These are phyloP conservation scores for Tetracladium setigerum DNA, from an alignment of 495 filamentous ascomycete genomes.

Conservation along the genomic window DNA sequence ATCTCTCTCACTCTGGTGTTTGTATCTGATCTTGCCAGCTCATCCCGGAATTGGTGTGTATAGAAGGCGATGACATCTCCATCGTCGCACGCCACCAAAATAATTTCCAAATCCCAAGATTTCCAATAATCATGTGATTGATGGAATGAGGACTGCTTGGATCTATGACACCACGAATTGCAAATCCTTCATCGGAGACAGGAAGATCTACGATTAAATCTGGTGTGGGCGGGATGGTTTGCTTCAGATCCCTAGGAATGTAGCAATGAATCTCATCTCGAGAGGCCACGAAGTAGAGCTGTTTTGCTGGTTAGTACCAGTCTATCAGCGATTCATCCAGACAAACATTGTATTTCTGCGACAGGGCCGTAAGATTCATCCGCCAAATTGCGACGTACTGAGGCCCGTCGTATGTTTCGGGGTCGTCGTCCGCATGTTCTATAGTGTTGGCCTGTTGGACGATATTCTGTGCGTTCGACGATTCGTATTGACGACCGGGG, in stretches of 20 bases:
- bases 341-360: slow-evolving; percentile 38
- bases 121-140: slow-evolving; percentile 71
- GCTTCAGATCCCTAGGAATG: slow-evolving; percentile 55
- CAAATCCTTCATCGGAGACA: slow-evolving; percentile 31
- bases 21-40: neutral
- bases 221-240: slow-evolving; percentile 51
- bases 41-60: slow-evolving; percentile 28
- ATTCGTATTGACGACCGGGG: too few relatives aligned
- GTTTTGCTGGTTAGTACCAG: neutral
- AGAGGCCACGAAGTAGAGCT: slow-evolving; percentile 74
- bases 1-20: neutral
- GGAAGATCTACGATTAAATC: slow-evolving; percentile 60
- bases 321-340: neutral
- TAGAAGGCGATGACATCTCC: slow-evolving; percentile 83
- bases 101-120: slow-evolving; percentile 70
- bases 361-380: slow-evolving; percentile 41
- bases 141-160: slow-evolving; percentile 54
- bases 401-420: neutral
- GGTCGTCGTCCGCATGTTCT: neutral
- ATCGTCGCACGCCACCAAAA: slow-evolving; percentile 74
- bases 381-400: slow-evolving; percentile 30
- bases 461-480: neutral
- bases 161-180: slow-evolving; percentile 50
- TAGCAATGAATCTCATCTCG: slow-evolving; percentile 64
- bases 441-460: neutral